Evolutionary conservation across 176 grass and related monocot genomes (phyloP), one percentile per base, ranked within the genome.

Genomic region (Oryza longistaminata): DNA sequence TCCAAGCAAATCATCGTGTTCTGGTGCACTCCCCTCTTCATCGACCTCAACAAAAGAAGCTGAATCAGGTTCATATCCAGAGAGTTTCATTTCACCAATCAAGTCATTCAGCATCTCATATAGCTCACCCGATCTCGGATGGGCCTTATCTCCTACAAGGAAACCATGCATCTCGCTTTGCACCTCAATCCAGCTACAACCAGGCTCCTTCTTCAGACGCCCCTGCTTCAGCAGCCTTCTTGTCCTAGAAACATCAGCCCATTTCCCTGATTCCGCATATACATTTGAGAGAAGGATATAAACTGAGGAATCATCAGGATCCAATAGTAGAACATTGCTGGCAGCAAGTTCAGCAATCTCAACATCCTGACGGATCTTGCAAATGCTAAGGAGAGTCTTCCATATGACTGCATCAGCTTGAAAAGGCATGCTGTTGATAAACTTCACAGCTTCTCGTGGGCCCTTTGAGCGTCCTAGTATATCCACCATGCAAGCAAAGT

Each of bases 101-200:
- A 97, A 82, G 77, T 91, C 81, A 78, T 88, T 68, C 75, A 94
- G 84, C 82, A 92, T 89, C 37, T 88, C 78, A 88, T 97, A 91
- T 46, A 93, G 48, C 87, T 94, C 90, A 35, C 5, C 62, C 6
- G 75, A 90, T 86, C 85, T 93, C 2, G 68, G 88, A 64, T 93
- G 95, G 85, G 86, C 86, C 25, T 84, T 94, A 65, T 95, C 89
- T 19, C 88, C 90, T 70, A 89, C 85, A 86, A 97, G 85, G 79
- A 94, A 97, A 85, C 84, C 79, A 52, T 94, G 92, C 90, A 88
- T 91, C 86, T 92, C 88, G 9, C 66, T 89, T 79, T 82, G 85
- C 81, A 91, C 90, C 68, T 94, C 92, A 78, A 94, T 93, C 95
- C 95, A 97, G 85, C 92, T 97, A 88, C 92, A 94, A 33, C 95